Base-by-base conservation (phyloP, 116 monocot genomes). In the Phalaenopsis hybrid region DNA sequence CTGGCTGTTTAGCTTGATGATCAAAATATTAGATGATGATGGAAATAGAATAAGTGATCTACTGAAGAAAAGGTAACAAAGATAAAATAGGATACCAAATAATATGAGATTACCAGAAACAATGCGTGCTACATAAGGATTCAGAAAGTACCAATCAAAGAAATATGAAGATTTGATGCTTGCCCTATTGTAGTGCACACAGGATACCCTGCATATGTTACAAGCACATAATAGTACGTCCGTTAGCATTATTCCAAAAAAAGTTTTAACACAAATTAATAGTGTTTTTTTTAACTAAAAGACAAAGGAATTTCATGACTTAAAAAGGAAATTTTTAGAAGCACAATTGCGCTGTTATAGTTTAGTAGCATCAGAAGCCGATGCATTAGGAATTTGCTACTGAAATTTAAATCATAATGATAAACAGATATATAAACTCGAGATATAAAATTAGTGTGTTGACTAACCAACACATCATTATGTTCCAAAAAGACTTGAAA, bases 131-230 rank as follows among this genome's bases (percentile, higher is more conserved):
- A 34, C 34, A 70, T 13, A 37, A 72, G 34, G 15, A 72, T 72
- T 75, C 51, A 9, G 51, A n/a, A 25, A 21, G 80, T 88, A 90
- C 90, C 90, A 65, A 90, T 79, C 61, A 90, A 88, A 25, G 88
- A 83, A 82, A 90, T 78, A 20, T 85, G 31, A 0, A 50, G 67
- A 82, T 78, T 81, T 80, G 90, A 83, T 57, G 52, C 80, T 21
- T 61, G 78, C 44, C 90, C 86, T 51, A 90, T 83, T 23, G 88
- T 81, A 79, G 85, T 81, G 51, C 90, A 90, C 59, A 90, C 86
- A 80, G 75, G 61, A 84, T 90, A 90, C 18, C 90, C 90, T 90
- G 83, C 83, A 83, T 43, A 85, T 76, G 57, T 44, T 57, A 81
- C 50, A 21, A 84, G 13, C 44, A 78, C 34, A 25, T 57, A 28